Evolutionary conservation across 2,329 filamentous ascomycete species (phyloP).

Genomic region (Orbilia brochopaga): DNA sequence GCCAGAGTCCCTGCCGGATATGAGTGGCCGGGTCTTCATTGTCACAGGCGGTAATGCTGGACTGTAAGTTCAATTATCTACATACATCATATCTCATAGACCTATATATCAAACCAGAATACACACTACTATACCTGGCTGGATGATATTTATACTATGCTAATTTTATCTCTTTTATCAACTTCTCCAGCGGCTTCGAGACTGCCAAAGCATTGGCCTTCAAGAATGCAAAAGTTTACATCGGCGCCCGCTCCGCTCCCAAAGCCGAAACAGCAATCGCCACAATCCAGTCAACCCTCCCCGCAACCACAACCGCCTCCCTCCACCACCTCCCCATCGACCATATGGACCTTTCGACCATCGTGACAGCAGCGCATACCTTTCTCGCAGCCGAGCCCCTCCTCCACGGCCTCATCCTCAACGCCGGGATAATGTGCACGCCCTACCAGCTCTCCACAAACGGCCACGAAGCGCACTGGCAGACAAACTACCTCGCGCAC

Average conservation of each 20-base stretch:
- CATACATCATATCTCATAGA: too few relatives aligned
- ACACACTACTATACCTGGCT: background rate
- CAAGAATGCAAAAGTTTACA: constrained; percentile 60
- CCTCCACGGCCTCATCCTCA: constrained; percentile 52
- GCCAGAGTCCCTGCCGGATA: constrained; percentile 25
- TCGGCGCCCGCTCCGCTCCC: constrained; percentile 59
- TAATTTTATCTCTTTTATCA: background rate
- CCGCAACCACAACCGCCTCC: constrained; percentile 44
- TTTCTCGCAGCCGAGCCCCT: constrained; percentile 50
- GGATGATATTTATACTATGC: background rate
- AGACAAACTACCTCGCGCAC: constrained; percentile 63
- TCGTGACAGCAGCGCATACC: constrained; percentile 40
- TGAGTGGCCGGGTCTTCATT: constrained; percentile 48
- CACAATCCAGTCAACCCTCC: constrained; percentile 56
- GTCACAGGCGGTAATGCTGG: constrained; percentile 53
- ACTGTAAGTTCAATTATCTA: constrained; percentile 27
- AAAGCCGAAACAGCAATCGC: constrained; percentile 59
- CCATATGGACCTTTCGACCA: constrained; percentile 51
- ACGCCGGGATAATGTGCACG: constrained; percentile 42
- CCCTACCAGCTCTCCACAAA: constrained; percentile 39
- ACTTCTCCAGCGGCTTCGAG: constrained; percentile 46
- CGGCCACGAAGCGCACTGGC: constrained; percentile 59
- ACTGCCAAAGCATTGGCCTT: constrained; percentile 46
- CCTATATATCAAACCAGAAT: background rate
- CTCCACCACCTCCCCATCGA: constrained; percentile 52